Evolutionary conservation across 1,284 basidiomycete genomes (phyloP), one percentile per base, ranked within the genome.

Genomic region (Ceratobasidium sp.): DNA sequence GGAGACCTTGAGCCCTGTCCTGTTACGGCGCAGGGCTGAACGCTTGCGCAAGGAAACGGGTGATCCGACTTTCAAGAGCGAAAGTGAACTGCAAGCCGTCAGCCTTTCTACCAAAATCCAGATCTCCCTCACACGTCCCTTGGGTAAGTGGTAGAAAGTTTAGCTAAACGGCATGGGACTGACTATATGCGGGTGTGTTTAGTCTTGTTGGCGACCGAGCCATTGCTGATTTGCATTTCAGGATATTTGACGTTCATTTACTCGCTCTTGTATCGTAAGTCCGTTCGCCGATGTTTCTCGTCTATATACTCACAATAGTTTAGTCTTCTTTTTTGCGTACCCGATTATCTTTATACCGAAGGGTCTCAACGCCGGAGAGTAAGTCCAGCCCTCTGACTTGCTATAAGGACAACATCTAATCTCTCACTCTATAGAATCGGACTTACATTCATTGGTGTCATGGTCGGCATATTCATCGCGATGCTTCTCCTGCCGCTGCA

Each of bases 181-280:
- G 36, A 41, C 11, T 41, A 11, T 41, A 41, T 41, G 36, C 36
- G 36, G 36, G 6, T 41, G 4, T 48, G 17, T 31, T 6, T 48
- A 71, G 67, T 71, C n/a, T 29, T 71, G 15, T 24, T 71, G 60
- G 80, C 83, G 78, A 79, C 80, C 47, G 86, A 87, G 77, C 82
- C 83, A 7, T 85, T 87, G 74, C 84, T 86, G 17, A 76, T 84
- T 44, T 81, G 84, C 74, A 81, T 87, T 65, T 84, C 84, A 0
- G 75, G 87, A 65, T 87, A 86, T 80, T 79, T 85, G 4, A 81
- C 81, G 8, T 84, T 86, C 77, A 81, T 86, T 62, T 87, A 87
- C 79, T 78, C 80, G 67, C 80, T 82, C 14, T 79, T 83, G 1
- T 82, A 82, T 79, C 31, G 67, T 71, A 24, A 60, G 67, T 50